Evolutionary conservation across 176 grass and related monocot species (phyloP).

Genomic region (Leersia perrieri): DNA sequence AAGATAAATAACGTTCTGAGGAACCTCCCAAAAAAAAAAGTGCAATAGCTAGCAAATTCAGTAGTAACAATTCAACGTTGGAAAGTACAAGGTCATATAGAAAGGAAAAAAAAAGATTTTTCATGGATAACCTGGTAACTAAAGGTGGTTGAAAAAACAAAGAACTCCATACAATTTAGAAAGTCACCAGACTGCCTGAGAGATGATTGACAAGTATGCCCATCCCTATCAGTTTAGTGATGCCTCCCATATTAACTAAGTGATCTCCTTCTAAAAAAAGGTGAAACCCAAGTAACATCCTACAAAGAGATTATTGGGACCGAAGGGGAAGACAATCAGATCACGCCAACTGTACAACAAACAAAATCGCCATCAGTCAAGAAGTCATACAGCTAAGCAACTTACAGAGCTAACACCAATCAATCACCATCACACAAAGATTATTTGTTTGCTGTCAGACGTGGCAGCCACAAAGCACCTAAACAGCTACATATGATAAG

Average conservation of each 20-base stretch:
- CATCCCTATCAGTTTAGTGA: not conserved
- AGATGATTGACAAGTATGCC: not conserved
- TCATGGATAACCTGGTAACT: not conserved
- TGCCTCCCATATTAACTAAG: not conserved
- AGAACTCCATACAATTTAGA: not conserved
- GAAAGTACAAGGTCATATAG: not conserved
- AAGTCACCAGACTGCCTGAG: not conserved
- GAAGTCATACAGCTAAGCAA: not conserved
- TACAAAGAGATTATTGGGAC: not conserved
- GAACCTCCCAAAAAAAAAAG: not conserved
- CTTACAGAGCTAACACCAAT: not conserved
- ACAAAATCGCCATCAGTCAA: not conserved
- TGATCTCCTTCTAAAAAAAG: not conserved
- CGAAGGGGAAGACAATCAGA: not conserved
- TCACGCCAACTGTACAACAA: not conserved
- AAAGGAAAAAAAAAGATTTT: not conserved
- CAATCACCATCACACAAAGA: not conserved
- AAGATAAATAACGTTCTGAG: not conserved
- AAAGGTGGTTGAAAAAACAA: not conserved
- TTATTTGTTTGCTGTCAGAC: not conserved
- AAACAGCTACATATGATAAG: not conserved
- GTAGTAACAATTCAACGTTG: not conserved
- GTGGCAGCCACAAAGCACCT: not conserved
- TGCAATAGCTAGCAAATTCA: not conserved
- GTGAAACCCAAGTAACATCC: not conserved